A percentile compares a stretch with the other conserved stretches of the same genome.
Evolutionary conservation across 2,329 filamentous ascomycete species (phyloP).

Genomic region (Aspergillus quadrilineatus): DNA sequence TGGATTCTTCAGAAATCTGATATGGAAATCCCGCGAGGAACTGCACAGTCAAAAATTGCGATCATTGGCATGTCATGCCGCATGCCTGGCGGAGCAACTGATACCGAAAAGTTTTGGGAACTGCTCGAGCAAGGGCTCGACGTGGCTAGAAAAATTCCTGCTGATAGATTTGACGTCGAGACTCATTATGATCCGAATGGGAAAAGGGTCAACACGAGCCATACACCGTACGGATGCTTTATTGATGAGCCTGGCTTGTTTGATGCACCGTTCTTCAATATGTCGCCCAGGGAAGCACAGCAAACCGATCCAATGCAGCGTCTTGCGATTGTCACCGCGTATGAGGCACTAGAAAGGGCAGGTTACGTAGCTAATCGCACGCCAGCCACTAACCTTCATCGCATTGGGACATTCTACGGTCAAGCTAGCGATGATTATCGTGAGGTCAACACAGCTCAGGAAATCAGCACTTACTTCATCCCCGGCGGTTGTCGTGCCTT

Average conservation of each 20-base stretch:
- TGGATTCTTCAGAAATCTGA: neutral
- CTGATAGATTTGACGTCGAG: slow-evolving; percentile 66
- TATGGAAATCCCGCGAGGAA: neutral
- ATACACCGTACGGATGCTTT: slow-evolving; percentile 70
- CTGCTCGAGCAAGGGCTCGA: slow-evolving; percentile 67
- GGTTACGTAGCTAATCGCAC: slow-evolving; percentile 55
- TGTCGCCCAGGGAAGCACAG: slow-evolving; percentile 70
- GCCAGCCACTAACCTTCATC: slow-evolving; percentile 60
- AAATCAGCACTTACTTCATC: slow-evolving; percentile 67
- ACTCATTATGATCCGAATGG: slow-evolving; percentile 67
- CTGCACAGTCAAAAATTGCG: slow-evolving; percentile 43
- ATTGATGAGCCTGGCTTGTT: slow-evolving; percentile 69
- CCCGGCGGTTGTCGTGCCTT: slow-evolving; percentile 62
- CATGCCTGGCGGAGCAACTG: slow-evolving; percentile 64
- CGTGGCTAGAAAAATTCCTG: slow-evolving; percentile 63
- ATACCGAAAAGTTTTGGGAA: slow-evolving; percentile 67
- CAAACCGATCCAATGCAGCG: slow-evolving; percentile 61
- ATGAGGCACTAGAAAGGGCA: slow-evolving; percentile 56
- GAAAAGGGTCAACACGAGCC: slow-evolving; percentile 68
- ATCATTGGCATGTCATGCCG: slow-evolving; percentile 77
- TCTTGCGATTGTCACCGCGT: slow-evolving; percentile 66
- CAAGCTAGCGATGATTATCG: slow-evolving; percentile 66
- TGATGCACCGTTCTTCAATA: slow-evolving; percentile 74
- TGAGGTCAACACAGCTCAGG: slow-evolving; percentile 70
- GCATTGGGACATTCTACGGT: slow-evolving; percentile 71